Conservation (phyloP, 2,329 filamentous ascomycete species). For the Epichloe festucae region DNA sequence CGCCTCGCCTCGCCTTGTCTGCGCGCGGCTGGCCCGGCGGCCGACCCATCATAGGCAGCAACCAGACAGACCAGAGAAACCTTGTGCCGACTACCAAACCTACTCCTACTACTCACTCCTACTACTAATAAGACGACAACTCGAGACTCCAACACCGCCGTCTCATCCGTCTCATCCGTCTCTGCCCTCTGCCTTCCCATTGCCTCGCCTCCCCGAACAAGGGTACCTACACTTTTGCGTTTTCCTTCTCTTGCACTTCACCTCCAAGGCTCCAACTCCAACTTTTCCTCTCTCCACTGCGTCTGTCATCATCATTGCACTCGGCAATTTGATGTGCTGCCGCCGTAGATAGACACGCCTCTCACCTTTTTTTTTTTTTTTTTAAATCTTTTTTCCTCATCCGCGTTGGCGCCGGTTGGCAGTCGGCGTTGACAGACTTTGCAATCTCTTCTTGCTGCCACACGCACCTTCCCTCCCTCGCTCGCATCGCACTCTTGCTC, state of each 20-base stretch:
- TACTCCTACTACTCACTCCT: too few relatives aligned
- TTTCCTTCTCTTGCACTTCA: constrained; percentile 1
- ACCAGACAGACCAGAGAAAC: too few relatives aligned
- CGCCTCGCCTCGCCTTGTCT: not conserved
- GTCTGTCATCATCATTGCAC: constrained; percentile 3
- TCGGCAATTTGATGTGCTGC: not conserved
- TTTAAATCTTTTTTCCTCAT: not conserved
- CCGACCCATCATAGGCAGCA: not conserved
- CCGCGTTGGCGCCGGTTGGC: not conserved
- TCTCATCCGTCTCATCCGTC: not conserved
- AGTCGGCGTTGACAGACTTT: not conserved
- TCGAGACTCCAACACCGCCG: not conserved
- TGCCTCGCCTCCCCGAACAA: not conserved
- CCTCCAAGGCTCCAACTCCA: not conserved
- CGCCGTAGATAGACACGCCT: not conserved
- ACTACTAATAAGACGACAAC: not conserved
- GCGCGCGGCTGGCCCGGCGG: not conserved
- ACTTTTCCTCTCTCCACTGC: not conserved
- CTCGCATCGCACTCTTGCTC: not conserved
- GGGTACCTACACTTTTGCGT: not conserved
- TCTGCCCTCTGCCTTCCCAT: not conserved
- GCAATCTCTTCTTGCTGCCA: not conserved
- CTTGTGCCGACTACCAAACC: too few relatives aligned
- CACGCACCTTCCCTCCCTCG: not conserved
- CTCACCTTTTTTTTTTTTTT: not conserved